These are phyloP conservation scores for Saccharomycopsis synnaedendra DNA, from an alignment of 805 yeast genomes.

Conservation along the genomic window DNA sequence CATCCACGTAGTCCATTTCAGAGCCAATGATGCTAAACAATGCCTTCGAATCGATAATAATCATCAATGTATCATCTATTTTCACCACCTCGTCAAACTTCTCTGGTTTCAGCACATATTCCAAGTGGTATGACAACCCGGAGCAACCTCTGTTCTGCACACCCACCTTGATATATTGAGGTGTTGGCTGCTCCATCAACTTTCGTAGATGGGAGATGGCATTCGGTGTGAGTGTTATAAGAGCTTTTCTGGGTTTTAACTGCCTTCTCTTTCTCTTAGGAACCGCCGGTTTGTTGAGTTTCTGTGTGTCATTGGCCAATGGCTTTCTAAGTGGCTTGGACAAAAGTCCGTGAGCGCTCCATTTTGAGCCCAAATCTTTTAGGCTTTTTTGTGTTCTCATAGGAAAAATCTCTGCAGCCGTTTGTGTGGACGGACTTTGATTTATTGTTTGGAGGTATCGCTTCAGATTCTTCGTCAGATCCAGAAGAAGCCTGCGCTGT, in stretches of 20 bases:
- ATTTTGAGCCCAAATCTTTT: background rate
- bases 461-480: conserved; percentile 9
- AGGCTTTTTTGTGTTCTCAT: background rate
- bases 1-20: conserved; percentile 98
- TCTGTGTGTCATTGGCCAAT: background rate
- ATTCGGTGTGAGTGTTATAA: conserved; percentile 64
- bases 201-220: conserved; percentile 65
- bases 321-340: background rate
- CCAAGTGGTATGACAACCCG: conserved; percentile 83
- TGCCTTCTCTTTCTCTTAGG: conserved; percentile 37
- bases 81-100: conserved; percentile 89
- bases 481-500: conserved; percentile 8
- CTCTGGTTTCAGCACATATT: conserved; percentile 84
- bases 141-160: conserved; percentile 97
- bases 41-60: conserved; percentile 91
- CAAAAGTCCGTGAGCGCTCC: background rate
- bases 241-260: conserved; percentile 80
- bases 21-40: conserved; percentile 91
- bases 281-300: background rate
- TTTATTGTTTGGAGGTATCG: conserved; percentile 14
- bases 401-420: background rate
- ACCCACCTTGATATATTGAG: conserved; percentile 82
- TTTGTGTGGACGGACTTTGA: background rate
- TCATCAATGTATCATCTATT: conserved; percentile 81
- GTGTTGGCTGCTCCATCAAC: conserved; percentile 69